Conservation (phyloP, 2,329 filamentous ascomycete species). For the Nemania sp. region DNA sequence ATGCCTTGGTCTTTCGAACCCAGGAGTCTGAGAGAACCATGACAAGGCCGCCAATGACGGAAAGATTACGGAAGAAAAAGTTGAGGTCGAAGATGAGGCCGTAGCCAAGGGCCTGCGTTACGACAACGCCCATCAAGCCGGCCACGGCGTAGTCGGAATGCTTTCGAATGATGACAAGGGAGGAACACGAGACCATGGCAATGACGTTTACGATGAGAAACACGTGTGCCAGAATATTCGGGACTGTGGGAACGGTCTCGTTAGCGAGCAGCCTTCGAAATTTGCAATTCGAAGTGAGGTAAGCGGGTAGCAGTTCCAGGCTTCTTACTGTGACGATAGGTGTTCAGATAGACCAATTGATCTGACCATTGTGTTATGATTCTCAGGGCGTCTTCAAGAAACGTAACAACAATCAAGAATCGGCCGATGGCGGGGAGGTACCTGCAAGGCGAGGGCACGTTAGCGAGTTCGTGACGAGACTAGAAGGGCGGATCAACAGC, state of each 20-base stretch:
- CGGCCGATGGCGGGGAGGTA: slow-evolving; percentile 94
- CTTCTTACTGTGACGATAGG: slow-evolving; percentile 84
- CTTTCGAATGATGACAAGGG: slow-evolving; percentile 87
- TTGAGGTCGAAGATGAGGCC: slow-evolving; percentile 98
- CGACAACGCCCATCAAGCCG: slow-evolving; percentile 86
- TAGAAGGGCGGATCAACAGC: slow-evolving; percentile 1
- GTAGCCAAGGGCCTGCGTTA: slow-evolving; percentile 94
- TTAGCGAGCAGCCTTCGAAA: slow-evolving; percentile 29
- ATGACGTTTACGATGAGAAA: slow-evolving; percentile 92
- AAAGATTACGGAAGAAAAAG: slow-evolving; percentile 99
- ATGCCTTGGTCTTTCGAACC: slow-evolving; percentile 96
- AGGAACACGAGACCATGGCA: slow-evolving; percentile 81
- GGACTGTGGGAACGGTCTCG: slow-evolving; percentile 62
- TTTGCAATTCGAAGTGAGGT: too few relatives aligned
- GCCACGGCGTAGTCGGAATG: slow-evolving; percentile 91
- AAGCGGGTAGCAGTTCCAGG: neutral
- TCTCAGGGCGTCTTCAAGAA: slow-evolving; percentile 92
- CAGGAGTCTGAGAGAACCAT: slow-evolving; percentile 99
- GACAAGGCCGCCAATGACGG: slow-evolving; percentile 92
- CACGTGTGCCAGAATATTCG: slow-evolving; percentile 82
- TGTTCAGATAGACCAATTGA: slow-evolving; percentile 88
- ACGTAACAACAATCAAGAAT: slow-evolving; percentile 97
- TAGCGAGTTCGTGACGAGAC: slow-evolving; percentile 25
- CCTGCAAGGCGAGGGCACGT: slow-evolving; percentile 51
- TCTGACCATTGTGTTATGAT: slow-evolving; percentile 98